Evolutionary conservation across 148 eudicot species (phyloP).

Genomic region (Cornus florida): DNA sequence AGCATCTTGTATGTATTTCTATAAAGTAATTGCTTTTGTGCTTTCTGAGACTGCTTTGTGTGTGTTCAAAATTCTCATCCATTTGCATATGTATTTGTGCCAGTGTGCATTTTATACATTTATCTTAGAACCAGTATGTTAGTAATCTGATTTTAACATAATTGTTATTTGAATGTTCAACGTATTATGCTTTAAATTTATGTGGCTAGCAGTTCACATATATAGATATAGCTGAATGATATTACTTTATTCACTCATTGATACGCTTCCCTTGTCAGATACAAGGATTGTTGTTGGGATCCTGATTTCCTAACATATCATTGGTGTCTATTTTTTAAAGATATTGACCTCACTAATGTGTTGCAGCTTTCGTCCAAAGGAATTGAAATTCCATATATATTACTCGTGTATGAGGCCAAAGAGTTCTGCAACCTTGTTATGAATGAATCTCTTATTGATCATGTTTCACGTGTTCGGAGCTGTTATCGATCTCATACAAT

Average conservation of each 20-base stretch:
- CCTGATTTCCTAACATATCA: neutral
- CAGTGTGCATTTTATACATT: neutral
- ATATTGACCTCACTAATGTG: conserved; percentile 10
- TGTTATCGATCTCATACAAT: conserved; percentile 78
- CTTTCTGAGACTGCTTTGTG: neutral
- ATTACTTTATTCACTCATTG: neutral
- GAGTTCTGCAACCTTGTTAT: conserved; percentile 74
- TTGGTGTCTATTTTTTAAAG: neutral
- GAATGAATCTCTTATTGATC: conserved; percentile 57
- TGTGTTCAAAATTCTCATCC: neutral
- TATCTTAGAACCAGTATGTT: neutral
- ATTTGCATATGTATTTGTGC: neutral
- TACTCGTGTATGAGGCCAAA: conserved; percentile 78
- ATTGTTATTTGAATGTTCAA: neutral
- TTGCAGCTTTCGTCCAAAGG: conserved; percentile 50
- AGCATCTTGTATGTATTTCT: neutral
- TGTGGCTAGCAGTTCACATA: neutral
- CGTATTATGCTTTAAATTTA: neutral
- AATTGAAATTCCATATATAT: conserved; percentile 55
- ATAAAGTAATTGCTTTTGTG: neutral
- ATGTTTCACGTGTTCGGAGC: conserved; percentile 57
- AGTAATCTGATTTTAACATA: neutral
- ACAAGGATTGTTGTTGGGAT: neutral
- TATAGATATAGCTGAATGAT: neutral
- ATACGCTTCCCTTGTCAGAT: neutral